Evolutionary conservation across 768 basidiomycete genomes (phyloP).

Genomic region (Pleurotus eryngii): DNA sequence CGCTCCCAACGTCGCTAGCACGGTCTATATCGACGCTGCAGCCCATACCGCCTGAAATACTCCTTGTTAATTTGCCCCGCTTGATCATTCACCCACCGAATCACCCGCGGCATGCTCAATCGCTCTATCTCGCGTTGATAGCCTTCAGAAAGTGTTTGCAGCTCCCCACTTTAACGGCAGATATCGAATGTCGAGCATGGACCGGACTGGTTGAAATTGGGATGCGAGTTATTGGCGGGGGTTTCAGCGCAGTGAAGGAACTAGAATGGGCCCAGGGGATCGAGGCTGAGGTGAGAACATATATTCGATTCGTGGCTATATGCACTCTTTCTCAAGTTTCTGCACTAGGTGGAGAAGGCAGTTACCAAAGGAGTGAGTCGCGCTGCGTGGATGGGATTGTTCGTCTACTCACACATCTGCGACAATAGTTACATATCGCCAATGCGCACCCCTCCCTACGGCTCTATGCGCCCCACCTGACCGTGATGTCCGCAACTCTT

Average conservation of each 20-base stretch:
- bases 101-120: constrained; percentile 50
- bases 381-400: constrained; percentile 23
- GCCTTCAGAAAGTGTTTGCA: constrained; percentile 56
- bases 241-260: constrained; percentile 32
- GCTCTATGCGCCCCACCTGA: constrained; percentile 55
- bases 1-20: not conserved
- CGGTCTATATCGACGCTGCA: not conserved
- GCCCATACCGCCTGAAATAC: constrained; percentile 32
- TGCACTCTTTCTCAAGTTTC: not conserved
- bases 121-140: constrained; percentile 52
- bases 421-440: not conserved
- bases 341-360: constrained; percentile 54
- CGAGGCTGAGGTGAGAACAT: constrained; percentile 46
- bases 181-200: constrained; percentile 70
- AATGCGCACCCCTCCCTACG: constrained; percentile 59
- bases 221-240: constrained; percentile 48
- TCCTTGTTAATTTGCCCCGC: constrained; percentile 61
- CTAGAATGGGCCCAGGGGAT: constrained; percentile 47
- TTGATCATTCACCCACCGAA: constrained; percentile 64
- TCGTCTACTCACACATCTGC: constrained; percentile 47
- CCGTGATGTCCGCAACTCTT: constrained; percentile 60
- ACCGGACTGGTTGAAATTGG: constrained; percentile 68
- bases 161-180: constrained; percentile 43
- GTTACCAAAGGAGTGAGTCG: constrained; percentile 65
- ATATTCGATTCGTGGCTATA: not conserved